Evolutionary conservation across 2,329 filamentous ascomycete species (phyloP).

Genomic region (Fusarium secorum): DNA sequence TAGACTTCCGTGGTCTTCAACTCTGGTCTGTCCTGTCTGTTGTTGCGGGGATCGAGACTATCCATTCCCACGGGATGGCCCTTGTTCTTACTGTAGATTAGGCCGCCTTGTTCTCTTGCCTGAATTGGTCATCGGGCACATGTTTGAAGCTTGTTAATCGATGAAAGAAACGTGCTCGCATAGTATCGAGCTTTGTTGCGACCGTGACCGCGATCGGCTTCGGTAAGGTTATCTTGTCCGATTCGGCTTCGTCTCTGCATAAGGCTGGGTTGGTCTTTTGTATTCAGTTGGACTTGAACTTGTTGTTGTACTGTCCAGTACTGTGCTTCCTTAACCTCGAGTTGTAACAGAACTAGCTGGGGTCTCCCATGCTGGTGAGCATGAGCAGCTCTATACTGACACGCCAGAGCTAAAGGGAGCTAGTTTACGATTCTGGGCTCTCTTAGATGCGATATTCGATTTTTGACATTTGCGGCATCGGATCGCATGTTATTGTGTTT

Average conservation of each 20-base stretch:
- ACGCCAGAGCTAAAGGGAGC: conserved; percentile 4
- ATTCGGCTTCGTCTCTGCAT: conserved; percentile 5
- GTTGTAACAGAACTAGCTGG: conserved; percentile 6
- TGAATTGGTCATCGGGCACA: conserved; percentile 10
- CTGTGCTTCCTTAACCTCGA: background rate
- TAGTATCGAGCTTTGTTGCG: conserved; percentile 1
- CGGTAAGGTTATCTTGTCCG: conserved; percentile 20
- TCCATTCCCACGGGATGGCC: conserved; percentile 28
- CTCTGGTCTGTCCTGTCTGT: conserved; percentile 2
- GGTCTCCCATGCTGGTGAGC: conserved; percentile 1
- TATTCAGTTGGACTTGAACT: background rate
- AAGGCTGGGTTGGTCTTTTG: conserved; percentile 6
- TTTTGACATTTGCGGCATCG: background rate
- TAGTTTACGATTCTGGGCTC: conserved; percentile 31
- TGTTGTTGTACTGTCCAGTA: background rate
- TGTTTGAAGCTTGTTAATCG: background rate
- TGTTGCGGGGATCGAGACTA: conserved; percentile 24
- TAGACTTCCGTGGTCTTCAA: background rate
- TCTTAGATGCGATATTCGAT: conserved; percentile 11
- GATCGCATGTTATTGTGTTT: background rate
- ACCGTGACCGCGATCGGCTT: conserved; percentile 5
- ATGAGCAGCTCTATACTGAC: background rate
- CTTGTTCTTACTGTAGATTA: conserved; percentile 6
- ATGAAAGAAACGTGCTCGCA: background rate
- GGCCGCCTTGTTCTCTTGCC: conserved; percentile 25